A percentile compares a stretch with the other conserved stretches of the same genome.
phyloP scores from a whole-genome alignment of 1,284 basidiomycete species.

The Sanghuangporus weigelae region DNA sequence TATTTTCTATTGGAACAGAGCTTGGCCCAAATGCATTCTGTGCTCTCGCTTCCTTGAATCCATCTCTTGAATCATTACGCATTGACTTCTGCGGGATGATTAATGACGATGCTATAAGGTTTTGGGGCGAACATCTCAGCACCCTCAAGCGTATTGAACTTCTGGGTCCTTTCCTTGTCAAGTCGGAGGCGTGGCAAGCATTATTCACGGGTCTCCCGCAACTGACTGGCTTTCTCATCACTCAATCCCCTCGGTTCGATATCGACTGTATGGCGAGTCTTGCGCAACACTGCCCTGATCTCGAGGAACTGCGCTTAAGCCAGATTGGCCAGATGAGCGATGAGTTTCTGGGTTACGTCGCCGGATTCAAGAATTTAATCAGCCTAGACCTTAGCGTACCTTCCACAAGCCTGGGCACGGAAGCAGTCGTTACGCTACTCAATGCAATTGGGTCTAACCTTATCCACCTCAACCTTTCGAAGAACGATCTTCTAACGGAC shows the following conservation, averaged over 20 bases:
- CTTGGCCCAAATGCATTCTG: conserved; percentile 62
- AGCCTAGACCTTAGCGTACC: conserved; percentile 62
- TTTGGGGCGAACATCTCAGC: conserved; percentile 63
- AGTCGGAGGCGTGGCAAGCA: conserved; percentile 66
- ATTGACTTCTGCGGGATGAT: conserved; percentile 89
- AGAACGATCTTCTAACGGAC: conserved; percentile 54
- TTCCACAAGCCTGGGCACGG: conserved; percentile 46
- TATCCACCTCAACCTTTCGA: conserved; percentile 58
- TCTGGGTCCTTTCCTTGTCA: conserved; percentile 86
- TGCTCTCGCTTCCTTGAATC: conserved; percentile 73
- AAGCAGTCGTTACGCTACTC: conserved; percentile 55
- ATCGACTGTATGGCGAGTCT: conserved; percentile 63
- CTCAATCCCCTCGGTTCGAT: conserved; percentile 87
- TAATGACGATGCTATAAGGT: conserved; percentile 59
- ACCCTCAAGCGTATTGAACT: conserved; percentile 73
- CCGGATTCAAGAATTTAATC: conserved; percentile 40
- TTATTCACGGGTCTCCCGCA: conserved; percentile 65
- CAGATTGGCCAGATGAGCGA: conserved; percentile 76
- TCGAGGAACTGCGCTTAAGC: conserved; percentile 71
- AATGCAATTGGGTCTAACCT: conserved; percentile 43
- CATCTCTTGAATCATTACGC: conserved; percentile 69
- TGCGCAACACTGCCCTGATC: conserved; percentile 51
- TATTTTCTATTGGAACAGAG: conserved; percentile 37
- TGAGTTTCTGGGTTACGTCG: conserved; percentile 53
- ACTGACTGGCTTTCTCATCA: conserved; percentile 74